These are phyloP conservation scores for Fusarium sublunatum DNA, from an alignment of 2,329 filamentous ascomycete species.

Conservation along the genomic window DNA sequence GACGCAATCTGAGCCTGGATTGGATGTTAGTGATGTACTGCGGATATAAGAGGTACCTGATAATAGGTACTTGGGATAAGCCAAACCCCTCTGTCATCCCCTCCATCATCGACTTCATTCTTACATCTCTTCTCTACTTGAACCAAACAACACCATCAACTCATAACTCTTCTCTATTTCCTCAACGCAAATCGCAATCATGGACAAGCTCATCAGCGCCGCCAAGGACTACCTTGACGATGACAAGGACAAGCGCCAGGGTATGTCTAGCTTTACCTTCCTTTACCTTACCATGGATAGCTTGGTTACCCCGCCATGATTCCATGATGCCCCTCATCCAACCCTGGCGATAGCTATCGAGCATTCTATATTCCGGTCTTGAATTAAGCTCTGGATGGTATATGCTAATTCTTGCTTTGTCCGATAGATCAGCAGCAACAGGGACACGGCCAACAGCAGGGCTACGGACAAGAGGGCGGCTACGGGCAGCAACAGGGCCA, in stretches of 20 bases:
- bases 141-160: neutral
- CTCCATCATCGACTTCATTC: slow-evolving; percentile 24
- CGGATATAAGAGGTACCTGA: slow-evolving; percentile 2
- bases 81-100: slow-evolving; percentile 22
- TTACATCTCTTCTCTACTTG: slow-evolving; percentile 7
- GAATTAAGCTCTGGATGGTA: neutral
- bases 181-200: slow-evolving; percentile 35
- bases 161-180: neutral
- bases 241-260: slow-evolving; percentile 45
- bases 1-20: neutral
- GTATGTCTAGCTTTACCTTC: slow-evolving; percentile 22
- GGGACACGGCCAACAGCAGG: slow-evolving; percentile 8
- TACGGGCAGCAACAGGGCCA: slow-evolving; percentile 25
- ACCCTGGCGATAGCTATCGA: neutral
- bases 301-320: slow-evolving; percentile 41
- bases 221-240: slow-evolving; percentile 54
- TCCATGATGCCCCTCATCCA: slow-evolving; percentile 33
- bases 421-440: slow-evolving; percentile 28
- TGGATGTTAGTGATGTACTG: slow-evolving; percentile 3
- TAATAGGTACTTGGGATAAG: neutral
- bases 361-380: neutral
- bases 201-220: slow-evolving; percentile 55
- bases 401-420: slow-evolving; percentile 11
- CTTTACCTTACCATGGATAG: neutral
- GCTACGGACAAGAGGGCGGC: slow-evolving; percentile 5